Percentiles rank a stretch among this genome's conserved stretches.
These are phyloP conservation scores for Penicillium ochrochloron DNA, from an alignment of 495 filamentous ascomycete species.

Conservation along the genomic window DNA sequence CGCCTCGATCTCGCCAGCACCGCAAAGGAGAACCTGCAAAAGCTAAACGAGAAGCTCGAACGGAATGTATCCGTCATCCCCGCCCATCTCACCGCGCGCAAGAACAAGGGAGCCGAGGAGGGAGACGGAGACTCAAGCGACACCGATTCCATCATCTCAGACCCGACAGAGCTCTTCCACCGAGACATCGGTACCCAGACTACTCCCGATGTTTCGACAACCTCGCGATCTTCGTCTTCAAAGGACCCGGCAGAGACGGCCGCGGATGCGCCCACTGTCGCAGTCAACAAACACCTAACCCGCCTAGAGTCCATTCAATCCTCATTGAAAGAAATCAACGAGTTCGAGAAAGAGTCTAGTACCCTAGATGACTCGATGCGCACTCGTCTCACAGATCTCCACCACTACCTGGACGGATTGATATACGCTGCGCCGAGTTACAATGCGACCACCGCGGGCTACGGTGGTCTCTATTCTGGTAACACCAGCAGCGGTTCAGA, in stretches of 20 bases:
- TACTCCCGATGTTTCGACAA: constrained; percentile 53
- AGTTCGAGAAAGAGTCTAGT: constrained; percentile 51
- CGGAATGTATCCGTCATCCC: constrained; percentile 67
- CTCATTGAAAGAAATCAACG: constrained; percentile 57
- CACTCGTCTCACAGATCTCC: constrained; percentile 49
- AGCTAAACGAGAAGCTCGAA: constrained; percentile 77
- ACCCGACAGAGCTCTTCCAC: constrained; percentile 88
- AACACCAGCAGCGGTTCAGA: constrained; percentile 32
- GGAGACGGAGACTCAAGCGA: constrained; percentile 54
- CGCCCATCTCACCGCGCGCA: constrained; percentile 41
- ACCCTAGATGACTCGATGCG: constrained; percentile 51
- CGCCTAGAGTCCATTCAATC: constrained; percentile 53
- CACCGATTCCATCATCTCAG: constrained; percentile 54
- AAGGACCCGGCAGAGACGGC: constrained; percentile 18
- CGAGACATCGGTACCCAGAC: constrained; percentile 90
- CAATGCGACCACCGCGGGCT: constrained; percentile 29
- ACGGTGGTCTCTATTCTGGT: constrained; percentile 40
- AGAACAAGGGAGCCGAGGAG: constrained; percentile 23
- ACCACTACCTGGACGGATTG: constrained; percentile 57
- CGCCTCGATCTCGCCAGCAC: constrained; percentile 79
- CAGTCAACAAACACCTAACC: constrained; percentile 45
- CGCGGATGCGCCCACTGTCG: constrained; percentile 30
- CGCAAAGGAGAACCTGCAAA: constrained; percentile 63
- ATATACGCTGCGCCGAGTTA: constrained; percentile 48
- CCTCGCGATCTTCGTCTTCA: constrained; percentile 19